Percentiles rank a stretch among this genome's conserved stretches.
These are phyloP conservation scores for Monosporascus sp. DNA, from an alignment of 2,329 filamentous ascomycete genomes.

Conservation along the genomic window DNA sequence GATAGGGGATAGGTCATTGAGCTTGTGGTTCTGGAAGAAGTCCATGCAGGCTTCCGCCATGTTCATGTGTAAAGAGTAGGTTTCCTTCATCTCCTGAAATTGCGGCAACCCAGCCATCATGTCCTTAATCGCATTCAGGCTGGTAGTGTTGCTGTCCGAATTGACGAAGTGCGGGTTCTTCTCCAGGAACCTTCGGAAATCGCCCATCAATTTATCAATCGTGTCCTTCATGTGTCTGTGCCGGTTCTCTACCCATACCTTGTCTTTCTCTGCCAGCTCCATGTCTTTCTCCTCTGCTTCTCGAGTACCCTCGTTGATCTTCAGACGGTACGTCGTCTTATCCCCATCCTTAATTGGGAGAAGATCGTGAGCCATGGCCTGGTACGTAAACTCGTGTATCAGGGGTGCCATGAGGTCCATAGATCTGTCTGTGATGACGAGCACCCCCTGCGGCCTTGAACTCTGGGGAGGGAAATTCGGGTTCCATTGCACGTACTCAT, in stretches of 20 bases:
- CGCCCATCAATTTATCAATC: conserved; percentile 84
- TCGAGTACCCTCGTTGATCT: conserved; percentile 66
- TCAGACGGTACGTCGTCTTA: conserved; percentile 79
- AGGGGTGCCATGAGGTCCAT: conserved; percentile 89
- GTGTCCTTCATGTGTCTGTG: conserved; percentile 98
- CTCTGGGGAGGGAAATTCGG: conserved; percentile 77
- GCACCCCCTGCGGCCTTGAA: conserved; percentile 70
- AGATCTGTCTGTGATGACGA: conserved; percentile 84
- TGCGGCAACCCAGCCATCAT: conserved; percentile 94
- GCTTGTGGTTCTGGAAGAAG: conserved; percentile 76
- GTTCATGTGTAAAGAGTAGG: conserved; percentile 87
- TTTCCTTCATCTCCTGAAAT: conserved; percentile 92
- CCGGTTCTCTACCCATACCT: conserved; percentile 90
- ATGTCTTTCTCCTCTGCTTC: conserved; percentile 81
- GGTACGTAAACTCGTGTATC: conserved; percentile 95
- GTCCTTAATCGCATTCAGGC: conserved; percentile 86
- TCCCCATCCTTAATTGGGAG: conserved; percentile 83
- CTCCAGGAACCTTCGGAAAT: conserved; percentile 87
- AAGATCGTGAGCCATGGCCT: conserved; percentile 95
- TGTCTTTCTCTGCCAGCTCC: conserved; percentile 85
- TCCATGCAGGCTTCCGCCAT: conserved; percentile 99
- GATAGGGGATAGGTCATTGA: conserved; percentile 78
- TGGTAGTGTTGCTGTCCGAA: conserved; percentile 62
- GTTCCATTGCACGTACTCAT: conserved; percentile 81
- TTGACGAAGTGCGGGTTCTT: conserved; percentile 91